Conservation (phyloP, 139 green algal species). For the Chlamydomonas eustigma region DNA sequence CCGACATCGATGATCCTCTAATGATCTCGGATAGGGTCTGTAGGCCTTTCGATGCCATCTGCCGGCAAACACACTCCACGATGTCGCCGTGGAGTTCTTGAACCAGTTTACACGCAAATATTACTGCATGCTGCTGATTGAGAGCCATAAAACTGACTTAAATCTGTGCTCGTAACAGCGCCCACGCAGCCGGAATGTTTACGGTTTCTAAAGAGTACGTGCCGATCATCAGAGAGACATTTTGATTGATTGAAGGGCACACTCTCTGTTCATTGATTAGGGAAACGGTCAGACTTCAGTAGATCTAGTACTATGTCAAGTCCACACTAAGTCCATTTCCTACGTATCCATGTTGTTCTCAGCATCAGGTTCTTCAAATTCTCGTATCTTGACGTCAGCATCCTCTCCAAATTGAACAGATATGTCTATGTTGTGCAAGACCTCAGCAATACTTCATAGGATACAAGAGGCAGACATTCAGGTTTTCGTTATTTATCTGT, state of each 20-base stretch:
- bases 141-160: constrained; percentile 6
- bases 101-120: constrained; percentile 23
- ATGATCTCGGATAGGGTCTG: constrained; percentile 23
- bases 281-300: too few species aligned
- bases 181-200: too few species aligned
- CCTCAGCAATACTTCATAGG: constrained; percentile 49
- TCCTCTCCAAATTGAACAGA: constrained; percentile 94
- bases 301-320: constrained; percentile 1
- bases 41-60: constrained; percentile 20
- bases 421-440: constrained; percentile 81
- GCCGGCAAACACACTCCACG: constrained; percentile 23
- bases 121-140: constrained; percentile 14
- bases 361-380: constrained; percentile 28
- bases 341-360: not conserved
- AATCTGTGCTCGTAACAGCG: too few species aligned
- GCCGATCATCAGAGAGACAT: too few species aligned
- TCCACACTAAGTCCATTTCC: too few species aligned
- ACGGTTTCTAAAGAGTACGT: too few species aligned
- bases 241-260: too few species aligned
- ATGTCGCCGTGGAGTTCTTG: constrained; percentile 35
- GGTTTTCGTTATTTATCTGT: too few species aligned
- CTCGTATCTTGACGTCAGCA: constrained; percentile 77
- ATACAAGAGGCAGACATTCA: too few species aligned
- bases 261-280: too few species aligned
- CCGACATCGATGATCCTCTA: constrained; percentile 21